Percentiles rank a stretch among this genome's conserved stretches.
phyloP scores from a whole-genome alignment of 2,329 filamentous ascomycete genomes.

The Xylariaceae sp. region DNA sequence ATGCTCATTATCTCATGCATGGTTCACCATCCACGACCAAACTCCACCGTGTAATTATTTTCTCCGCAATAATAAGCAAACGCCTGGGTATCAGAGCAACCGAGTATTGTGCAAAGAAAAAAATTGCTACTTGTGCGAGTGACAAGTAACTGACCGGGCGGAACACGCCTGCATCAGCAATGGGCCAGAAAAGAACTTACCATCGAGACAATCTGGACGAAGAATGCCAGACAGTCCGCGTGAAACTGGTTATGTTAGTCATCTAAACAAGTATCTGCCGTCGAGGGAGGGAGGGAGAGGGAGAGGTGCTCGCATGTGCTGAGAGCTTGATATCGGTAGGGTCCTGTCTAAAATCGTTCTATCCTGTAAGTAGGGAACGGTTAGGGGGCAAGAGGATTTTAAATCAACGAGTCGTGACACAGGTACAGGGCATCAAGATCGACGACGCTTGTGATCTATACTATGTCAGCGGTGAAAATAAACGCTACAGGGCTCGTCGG shows the following conservation, averaged over 20 bases:
- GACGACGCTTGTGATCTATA: constrained; percentile 48
- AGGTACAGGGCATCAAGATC: constrained; percentile 34
- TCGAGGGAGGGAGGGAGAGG: background rate
- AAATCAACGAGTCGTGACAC: constrained; percentile 7
- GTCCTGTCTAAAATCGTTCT: constrained; percentile 19
- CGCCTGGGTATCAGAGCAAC: constrained; percentile 20
- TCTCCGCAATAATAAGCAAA: constrained; percentile 10
- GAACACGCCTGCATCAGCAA: constrained; percentile 3
- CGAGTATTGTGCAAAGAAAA: constrained; percentile 8
- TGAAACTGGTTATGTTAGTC: constrained; percentile 26
- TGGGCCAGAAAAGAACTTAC: constrained; percentile 22
- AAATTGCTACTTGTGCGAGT: constrained; percentile 3
- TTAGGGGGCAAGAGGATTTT: constrained; percentile 2
- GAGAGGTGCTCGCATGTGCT: constrained; percentile 15
- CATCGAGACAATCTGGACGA: constrained; percentile 13
- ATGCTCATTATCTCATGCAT: background rate
- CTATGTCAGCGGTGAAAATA: constrained; percentile 27
- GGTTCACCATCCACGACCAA: constrained; percentile 4
- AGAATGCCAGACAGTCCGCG: constrained; percentile 4
- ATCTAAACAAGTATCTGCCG: constrained; percentile 12
- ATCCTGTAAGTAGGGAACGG: constrained; percentile 12
- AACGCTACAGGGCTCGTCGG: background rate
- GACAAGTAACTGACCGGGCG: background rate
- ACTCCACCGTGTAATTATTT: constrained; percentile 3
- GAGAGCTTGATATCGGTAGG: constrained; percentile 20